Evolutionary conservation across 2,329 filamentous ascomycete genomes (phyloP).

Genomic region (Claviceps sorghi): DNA sequence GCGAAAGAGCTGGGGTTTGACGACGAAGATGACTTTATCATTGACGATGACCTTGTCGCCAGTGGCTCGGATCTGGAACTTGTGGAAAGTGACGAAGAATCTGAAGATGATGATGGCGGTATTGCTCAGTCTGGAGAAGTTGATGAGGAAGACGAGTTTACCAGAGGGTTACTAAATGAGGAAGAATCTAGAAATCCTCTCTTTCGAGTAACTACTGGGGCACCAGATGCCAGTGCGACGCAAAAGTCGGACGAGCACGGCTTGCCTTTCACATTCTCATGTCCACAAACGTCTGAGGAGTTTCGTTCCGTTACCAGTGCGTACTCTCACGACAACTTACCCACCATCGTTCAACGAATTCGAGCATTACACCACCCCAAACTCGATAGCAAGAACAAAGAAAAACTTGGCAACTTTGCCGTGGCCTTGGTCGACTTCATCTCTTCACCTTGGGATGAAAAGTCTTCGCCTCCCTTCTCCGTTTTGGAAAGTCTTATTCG

Average conservation of each 20-base stretch:
- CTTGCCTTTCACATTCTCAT: constrained; percentile 73
- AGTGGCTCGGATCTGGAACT: constrained; percentile 59
- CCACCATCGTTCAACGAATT: constrained; percentile 75
- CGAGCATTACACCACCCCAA: constrained; percentile 86
- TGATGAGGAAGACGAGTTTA: constrained; percentile 53
- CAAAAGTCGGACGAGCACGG: constrained; percentile 35
- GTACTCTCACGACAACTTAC: constrained; percentile 50
- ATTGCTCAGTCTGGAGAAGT: constrained; percentile 21
- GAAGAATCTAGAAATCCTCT: constrained; percentile 39
- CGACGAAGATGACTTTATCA: constrained; percentile 85
- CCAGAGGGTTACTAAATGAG: constrained; percentile 49
- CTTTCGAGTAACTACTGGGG: constrained; percentile 29
- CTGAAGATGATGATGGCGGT: constrained; percentile 29
- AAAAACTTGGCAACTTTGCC: constrained; percentile 57
- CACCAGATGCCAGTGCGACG: constrained; percentile 20
- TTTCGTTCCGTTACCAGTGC: constrained; percentile 51
- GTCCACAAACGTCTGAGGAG: constrained; percentile 64
- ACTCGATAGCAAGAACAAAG: constrained; percentile 71
- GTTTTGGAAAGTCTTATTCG: constrained; percentile 69
- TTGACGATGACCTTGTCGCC: constrained; percentile 79
- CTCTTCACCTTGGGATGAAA: constrained; percentile 29
- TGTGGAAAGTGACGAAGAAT: constrained; percentile 38
- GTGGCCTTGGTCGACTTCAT: constrained; percentile 50
- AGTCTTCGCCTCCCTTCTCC: constrained; percentile 41
- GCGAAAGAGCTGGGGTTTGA: constrained; percentile 59